Percentiles rank a stretch among this genome's conserved stretches.
Conservation (phyloP, 2,329 filamentous ascomycete species). For the Talaromyces sp. region DNA sequence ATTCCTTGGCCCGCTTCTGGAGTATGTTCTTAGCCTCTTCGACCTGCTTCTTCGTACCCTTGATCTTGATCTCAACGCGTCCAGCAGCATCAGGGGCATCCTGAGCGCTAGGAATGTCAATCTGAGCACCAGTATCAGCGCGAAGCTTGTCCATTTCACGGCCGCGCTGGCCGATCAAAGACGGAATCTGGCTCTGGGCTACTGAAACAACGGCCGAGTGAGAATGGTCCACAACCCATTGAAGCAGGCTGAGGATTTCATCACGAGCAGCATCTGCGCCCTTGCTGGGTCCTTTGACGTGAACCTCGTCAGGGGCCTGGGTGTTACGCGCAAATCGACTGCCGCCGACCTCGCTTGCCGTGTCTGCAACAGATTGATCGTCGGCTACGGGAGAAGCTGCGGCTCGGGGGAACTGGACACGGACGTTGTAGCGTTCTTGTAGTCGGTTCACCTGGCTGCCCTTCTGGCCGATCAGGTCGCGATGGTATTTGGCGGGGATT, state of each 20-base stretch:
- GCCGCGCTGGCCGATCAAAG: slow-evolving; percentile 84
- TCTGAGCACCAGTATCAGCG: slow-evolving; percentile 75
- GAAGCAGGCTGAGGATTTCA: slow-evolving; percentile 80
- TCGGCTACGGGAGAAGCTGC: slow-evolving; percentile 47
- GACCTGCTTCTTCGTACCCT: slow-evolving; percentile 87
- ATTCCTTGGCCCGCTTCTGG: slow-evolving; percentile 77
- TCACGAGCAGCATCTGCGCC: slow-evolving; percentile 89
- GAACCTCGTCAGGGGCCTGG: slow-evolving; percentile 81
- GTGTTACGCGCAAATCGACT: slow-evolving; percentile 58
- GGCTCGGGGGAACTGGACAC: slow-evolving; percentile 88
- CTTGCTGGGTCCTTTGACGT: slow-evolving; percentile 84
- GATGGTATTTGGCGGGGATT: slow-evolving; percentile 89
- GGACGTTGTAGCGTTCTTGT: slow-evolving; percentile 86
- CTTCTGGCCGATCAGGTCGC: slow-evolving; percentile 84
- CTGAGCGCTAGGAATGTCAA: slow-evolving; percentile 80
- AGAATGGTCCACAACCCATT: slow-evolving; percentile 86
- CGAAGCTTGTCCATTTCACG: slow-evolving; percentile 87
- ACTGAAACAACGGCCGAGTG: slow-evolving; percentile 74
- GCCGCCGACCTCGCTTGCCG: slow-evolving; percentile 59
- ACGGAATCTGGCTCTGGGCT: slow-evolving; percentile 87
- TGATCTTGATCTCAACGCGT: slow-evolving; percentile 80
- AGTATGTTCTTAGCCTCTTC: slow-evolving; percentile 86
- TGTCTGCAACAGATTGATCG: slow-evolving; percentile 66
- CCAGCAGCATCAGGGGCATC: slow-evolving; percentile 61
- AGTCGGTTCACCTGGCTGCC: slow-evolving; percentile 86